Base-by-base conservation (phyloP, 2,329 filamentous ascomycete species). In the Lithohypha guttulata region DNA sequence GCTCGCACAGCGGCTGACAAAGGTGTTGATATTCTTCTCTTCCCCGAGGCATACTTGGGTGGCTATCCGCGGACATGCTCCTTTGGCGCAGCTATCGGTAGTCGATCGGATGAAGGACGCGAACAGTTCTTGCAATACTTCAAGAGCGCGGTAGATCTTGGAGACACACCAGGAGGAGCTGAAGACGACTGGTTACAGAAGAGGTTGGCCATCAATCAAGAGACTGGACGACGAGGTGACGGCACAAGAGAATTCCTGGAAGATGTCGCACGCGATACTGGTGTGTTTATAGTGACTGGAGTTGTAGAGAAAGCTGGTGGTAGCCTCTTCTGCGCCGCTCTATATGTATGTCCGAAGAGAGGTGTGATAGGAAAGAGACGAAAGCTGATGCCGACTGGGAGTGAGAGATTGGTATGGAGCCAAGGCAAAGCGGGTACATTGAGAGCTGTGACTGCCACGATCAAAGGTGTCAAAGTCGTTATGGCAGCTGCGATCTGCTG, bases 351-450 rank as follows among this genome's bases (percentile, higher is more conserved):
- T 57, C 86, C 87, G 0, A 65, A 61, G 28, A 56, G 71, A 32
- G 87, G 87, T 4, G 56, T 81, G 6, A 56, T 94, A 14, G 87
- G 85, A 14, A 95, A 95, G 69, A 73, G 87, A 48, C 70, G 87
- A 53, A 95, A 95, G 61, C 83, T 95, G 15, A 89, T 93, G 77
- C 89, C 87, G 66, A 94, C 87, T 0, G 86, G 77, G 2, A 74
- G 73, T 0, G 87, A 95, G 55, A 75, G 87, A 26, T 66, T 94
- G 35, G 75, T 94, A 42, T 95, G 87, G 87, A 85, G 83, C 0
- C 84, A 93, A 57, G 87, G 86, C 27, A 80, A 78, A 2, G 76
- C 87, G 0, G 74, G 75, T 1, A 91, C 84, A 3, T 70, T 95
- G 19, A 75, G 76, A 46, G 87, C 86, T 3, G 76, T 94, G 1